phyloP scores from a whole-genome alignment of 2,329 filamentous ascomycete species.

The Fusarium sp. region DNA sequence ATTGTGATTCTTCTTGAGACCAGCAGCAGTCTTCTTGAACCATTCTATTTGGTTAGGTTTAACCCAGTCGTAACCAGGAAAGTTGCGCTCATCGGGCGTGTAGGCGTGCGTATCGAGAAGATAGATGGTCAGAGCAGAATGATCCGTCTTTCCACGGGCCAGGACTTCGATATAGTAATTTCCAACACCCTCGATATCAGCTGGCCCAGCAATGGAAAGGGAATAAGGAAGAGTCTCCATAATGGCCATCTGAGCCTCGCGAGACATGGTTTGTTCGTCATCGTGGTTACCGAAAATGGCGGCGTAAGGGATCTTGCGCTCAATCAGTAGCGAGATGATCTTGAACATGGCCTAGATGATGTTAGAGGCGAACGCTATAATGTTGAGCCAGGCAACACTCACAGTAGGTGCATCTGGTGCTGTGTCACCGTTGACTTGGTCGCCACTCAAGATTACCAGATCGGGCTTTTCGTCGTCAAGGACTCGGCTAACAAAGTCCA shows the following conservation, averaged over 20 bases:
- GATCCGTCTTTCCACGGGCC: conserved; percentile 79
- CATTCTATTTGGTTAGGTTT: conserved; percentile 94
- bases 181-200: conserved; percentile 86
- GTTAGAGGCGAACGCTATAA: conserved; percentile 18
- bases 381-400: conserved; percentile 44
- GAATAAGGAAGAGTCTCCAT: conserved; percentile 90
- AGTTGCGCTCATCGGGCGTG: conserved; percentile 87
- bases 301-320: conserved; percentile 90
- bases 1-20: conserved; percentile 79
- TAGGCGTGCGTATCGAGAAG: conserved; percentile 93
- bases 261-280: conserved; percentile 84
- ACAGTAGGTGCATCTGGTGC: conserved; percentile 90
- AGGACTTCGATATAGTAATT: conserved; percentile 96
- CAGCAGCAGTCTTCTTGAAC: conserved; percentile 83
- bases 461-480: conserved; percentile 95
- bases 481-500: conserved; percentile 86
- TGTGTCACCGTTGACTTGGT: conserved; percentile 95
- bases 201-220: conserved; percentile 83
- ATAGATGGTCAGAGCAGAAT: conserved; percentile 94
- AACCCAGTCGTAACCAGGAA: conserved; percentile 96
- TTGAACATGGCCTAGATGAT: conserved; percentile 83
- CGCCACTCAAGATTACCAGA: conserved; percentile 88
- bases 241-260: conserved; percentile 83
- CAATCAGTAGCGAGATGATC: conserved; percentile 83
- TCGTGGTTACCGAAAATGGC: conserved; percentile 98